Base-by-base conservation (phyloP, 352 stramenopile genomes). In the Albugo candida region DNA sequence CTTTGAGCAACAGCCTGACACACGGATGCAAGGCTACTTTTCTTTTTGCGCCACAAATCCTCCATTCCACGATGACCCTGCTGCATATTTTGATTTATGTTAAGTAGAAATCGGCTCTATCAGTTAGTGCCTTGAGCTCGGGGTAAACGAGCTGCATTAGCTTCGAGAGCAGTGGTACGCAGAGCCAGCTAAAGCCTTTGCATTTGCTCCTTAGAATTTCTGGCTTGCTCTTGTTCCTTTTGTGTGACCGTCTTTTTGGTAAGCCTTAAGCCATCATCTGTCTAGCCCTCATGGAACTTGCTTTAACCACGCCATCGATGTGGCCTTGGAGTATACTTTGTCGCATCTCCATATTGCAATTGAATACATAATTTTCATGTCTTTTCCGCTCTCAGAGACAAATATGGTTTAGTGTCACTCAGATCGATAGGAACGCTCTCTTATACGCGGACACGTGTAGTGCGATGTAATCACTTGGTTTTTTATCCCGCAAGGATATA, bases 21-120 rank as follows among this genome's bases (percentile, higher is more conserved):
- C 52, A 92, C 80, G 10, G 64, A 55, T 16, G 76, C 76, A 35
- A 70, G 72, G 45, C 88, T 89, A 59, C 63, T 78, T 48, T 91
- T 89, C 53, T 70, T 74, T 50, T 92, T 92, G 34, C 72, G 71
- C 21, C 89, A 59, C 18, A 52, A 35, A 17, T 85, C 77, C 41
- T 93, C 80, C 47, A 76, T 64, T 52, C 92, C 71, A 44, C 82
- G 75, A 53, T 92, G 77, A 38, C 88, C 77, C 48, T 71, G 62
- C 14, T 64, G 68, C 66, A 85, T 71, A 46, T 83, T 83, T 47
- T 58, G 16, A 76, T 60, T 41, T 65, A 58, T 16, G 66, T 46
- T 44, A 83, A 58, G 36, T 88, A 59, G 36, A 60, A 56, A 13
- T 59, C 55, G 10, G 71, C 63, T 52, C 70, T 70, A 41, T 84